Evolutionary conservation across 208 protist genomes (phyloP), one percentile per base, ranked within the genome.

Genomic region (Herpetomonas samuelpessoai): DNA sequence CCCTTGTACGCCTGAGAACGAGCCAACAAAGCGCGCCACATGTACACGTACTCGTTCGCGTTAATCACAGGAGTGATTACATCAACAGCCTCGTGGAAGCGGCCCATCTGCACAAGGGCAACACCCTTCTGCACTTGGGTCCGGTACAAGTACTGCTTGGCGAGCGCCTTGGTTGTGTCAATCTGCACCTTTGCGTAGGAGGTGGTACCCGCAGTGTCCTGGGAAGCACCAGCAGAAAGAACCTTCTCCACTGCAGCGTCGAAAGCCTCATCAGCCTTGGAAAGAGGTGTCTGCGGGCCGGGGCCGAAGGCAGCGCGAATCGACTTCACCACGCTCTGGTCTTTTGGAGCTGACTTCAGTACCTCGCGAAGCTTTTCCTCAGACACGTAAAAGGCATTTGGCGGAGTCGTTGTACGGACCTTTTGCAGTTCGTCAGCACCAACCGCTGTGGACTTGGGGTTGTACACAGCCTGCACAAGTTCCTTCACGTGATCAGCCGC

Each of bases 1-100:
- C 70, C 69, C 67, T 91, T 86, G 68, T 88, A 81, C 7, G 84
- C 84, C 18, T 83, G 83, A 53, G 81, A 86, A 31, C 86, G 82
- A 18, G 83, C 81, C 62, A 95, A 73, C 49, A 88, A 70, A 1
- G 89, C 89, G 28, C 83, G 71, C 86, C 89, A 95, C 86, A 95
- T 92, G 70, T 95, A 86, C 50, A 95, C 80, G 70, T 84, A 95
- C 65, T 92, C 83, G 58, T 93, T 75, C 41, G 74, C 81, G 26
- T 65, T 59, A 27, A 95, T 87, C 6, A 95, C 81, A 3, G 75
- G 71, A 39, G 81, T 77, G 48, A 93, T 68, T 12, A 76, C 63
- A 1, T 83, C 73, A 10, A 92, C 76, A 10, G 89, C 89, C n/a
- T 91, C 86, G 47, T 76, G 68, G 18, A 85, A 27, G 54, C 73